These are phyloP conservation scores for Mucor racemosus DNA, from an alignment of 371 early-diverging fungal genomes.

Conservation along the genomic window DNA sequence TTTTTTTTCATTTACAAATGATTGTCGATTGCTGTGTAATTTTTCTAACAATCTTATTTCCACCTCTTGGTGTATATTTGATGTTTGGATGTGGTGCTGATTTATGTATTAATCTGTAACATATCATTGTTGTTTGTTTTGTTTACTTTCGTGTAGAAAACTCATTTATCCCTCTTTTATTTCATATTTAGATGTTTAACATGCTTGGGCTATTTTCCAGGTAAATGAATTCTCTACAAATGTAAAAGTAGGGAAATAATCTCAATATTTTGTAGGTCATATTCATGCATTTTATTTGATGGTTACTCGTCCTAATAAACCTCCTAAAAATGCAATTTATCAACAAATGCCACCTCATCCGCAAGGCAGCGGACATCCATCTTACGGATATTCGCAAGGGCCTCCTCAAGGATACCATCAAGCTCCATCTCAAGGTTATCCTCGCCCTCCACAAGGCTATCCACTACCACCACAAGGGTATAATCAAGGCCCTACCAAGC, in stretches of 20 bases:
- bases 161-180: slow-evolving; percentile 4
- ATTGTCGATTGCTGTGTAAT: slow-evolving; percentile 9
- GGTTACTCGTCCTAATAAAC: slow-evolving; percentile 16
- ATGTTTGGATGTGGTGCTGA: slow-evolving; percentile 34
- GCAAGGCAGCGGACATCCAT: not conserved
- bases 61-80: slow-evolving; percentile 34
- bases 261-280: slow-evolving; percentile 19
- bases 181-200: slow-evolving; percentile 20
- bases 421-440: not conserved
- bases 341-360: not conserved
- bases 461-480: not conserved
- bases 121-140: slow-evolving; percentile 3
- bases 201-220: slow-evolving; percentile 26
- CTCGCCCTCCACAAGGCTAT: not conserved
- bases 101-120: slow-evolving; percentile 35
- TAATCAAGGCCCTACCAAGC: not conserved
- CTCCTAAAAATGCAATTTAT: not conserved
- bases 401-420: not conserved
- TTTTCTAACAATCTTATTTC: slow-evolving; percentile 26
- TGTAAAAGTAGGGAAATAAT: not conserved
- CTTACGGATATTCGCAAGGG: not conserved
- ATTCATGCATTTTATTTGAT: slow-evolving; percentile 35
- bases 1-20: not conserved
- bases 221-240: slow-evolving; percentile 1
- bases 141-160: not conserved